Conservation (phyloP, 768 basidiomycete genomes). For the Fomitopsis serialis region DNA sequence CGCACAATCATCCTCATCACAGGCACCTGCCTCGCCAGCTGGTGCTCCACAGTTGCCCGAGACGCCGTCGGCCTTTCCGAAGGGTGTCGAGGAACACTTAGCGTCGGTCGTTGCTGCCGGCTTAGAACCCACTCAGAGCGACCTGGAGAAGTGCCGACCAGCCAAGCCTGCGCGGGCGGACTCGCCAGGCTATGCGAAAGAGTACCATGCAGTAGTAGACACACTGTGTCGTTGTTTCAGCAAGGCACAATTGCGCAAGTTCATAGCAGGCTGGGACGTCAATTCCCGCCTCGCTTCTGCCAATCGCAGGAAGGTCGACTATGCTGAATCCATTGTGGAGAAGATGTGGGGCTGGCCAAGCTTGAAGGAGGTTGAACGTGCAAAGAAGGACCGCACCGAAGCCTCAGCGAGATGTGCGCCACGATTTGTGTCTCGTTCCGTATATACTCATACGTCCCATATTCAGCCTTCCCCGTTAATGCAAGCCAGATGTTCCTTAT, state of each 20-base stretch:
- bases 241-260: slow-evolving; percentile 50
- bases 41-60: not conserved
- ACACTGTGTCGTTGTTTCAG: slow-evolving; percentile 59
- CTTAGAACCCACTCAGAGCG: slow-evolving; percentile 46
- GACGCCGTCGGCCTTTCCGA: not conserved
- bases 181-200: slow-evolving; percentile 40
- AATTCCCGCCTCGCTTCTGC: slow-evolving; percentile 11
- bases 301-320: slow-evolving; percentile 20
- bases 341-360: slow-evolving; percentile 68
- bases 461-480: no score
- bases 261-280: slow-evolving; percentile 45
- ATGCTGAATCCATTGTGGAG: slow-evolving; percentile 45
- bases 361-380: slow-evolving; percentile 44
- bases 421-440: not conserved
- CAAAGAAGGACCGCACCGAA: slow-evolving; percentile 46
- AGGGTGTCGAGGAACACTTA: slow-evolving; percentile 46
- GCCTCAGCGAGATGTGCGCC: slow-evolving; percentile 39
- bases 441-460: no score
- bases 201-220: slow-evolving; percentile 50
- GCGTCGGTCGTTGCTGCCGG: slow-evolving; percentile 43
- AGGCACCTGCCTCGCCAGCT: not conserved
- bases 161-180: slow-evolving; percentile 31
- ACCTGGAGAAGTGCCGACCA: slow-evolving; percentile 57
- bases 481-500: slow-evolving; percentile 65
- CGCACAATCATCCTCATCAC: not conserved